Evolutionary conservation across 192 early-diverging fungal genomes (phyloP).

Genomic region (Coemansia umbellata): DNA sequence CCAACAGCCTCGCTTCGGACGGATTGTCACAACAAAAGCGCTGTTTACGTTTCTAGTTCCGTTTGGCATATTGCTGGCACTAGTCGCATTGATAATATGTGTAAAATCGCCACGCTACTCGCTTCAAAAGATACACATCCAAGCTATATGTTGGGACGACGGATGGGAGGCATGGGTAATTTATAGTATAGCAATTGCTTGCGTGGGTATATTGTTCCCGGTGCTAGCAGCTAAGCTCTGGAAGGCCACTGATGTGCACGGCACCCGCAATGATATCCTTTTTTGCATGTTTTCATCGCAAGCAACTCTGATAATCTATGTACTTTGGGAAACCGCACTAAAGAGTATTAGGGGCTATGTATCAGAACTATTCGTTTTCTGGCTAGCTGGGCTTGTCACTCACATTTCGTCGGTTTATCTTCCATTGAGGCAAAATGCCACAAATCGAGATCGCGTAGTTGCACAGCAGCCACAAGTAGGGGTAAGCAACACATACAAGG

Average conservation of each 20-base stretch:
- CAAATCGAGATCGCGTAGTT: background rate
- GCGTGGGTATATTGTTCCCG: constrained; percentile 15
- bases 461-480: constrained; percentile 7
- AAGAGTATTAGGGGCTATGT: constrained; percentile 7
- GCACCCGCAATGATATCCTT: constrained; percentile 13
- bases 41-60: constrained; percentile 7
- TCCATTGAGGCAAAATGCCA: constrained; percentile 16
- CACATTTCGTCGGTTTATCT: constrained; percentile 27
- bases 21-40: background rate
- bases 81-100: constrained; percentile 11
- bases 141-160: constrained; percentile 9
- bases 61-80: constrained; percentile 2
- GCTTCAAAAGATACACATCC: background rate
- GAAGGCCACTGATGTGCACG: constrained; percentile 16
- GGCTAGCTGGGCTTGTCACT: constrained; percentile 13
- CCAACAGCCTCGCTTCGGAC: constrained; percentile 4
- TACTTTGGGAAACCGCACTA: constrained; percentile 24
- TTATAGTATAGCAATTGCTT: constrained; percentile 19
- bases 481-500: constrained; percentile 17
- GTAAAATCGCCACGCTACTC: background rate
- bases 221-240: constrained; percentile 18
- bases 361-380: constrained; percentile 27
- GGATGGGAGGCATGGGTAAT: constrained; percentile 38
- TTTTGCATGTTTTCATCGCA: constrained; percentile 21
- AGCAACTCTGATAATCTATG: constrained; percentile 19